These are phyloP conservation scores for Hypocrella siamensis DNA, from an alignment of 2,329 filamentous ascomycete species.

Conservation along the genomic window DNA sequence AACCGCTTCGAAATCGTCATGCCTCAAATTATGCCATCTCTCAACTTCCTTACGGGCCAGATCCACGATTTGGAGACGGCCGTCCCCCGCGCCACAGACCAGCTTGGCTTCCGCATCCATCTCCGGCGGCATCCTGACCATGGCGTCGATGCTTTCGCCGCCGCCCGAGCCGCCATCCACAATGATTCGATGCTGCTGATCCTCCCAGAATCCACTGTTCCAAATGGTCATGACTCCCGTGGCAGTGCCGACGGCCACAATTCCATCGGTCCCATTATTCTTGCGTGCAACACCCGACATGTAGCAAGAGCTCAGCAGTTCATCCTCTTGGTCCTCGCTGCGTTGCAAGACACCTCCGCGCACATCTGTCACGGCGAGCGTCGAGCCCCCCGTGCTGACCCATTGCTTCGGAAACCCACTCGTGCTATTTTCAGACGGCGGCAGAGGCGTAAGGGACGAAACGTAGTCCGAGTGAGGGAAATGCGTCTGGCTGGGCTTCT, in stretches of 20 bases:
- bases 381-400: conserved; percentile 84
- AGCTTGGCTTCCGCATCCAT: conserved; percentile 58
- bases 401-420: conserved; percentile 89
- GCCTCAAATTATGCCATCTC: conserved; percentile 41
- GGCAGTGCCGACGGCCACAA: conserved; percentile 60
- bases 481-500: conserved; percentile 62
- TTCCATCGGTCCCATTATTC: conserved; percentile 49
- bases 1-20: conserved; percentile 81
- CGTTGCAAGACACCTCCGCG: conserved; percentile 72
- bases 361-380: conserved; percentile 77
- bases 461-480: conserved; percentile 88
- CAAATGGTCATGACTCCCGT: conserved; percentile 79
- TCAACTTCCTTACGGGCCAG: conserved; percentile 61
- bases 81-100: conserved; percentile 69
- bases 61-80: conserved; percentile 61
- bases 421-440: conserved; percentile 64
- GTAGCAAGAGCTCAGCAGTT: conserved; percentile 68
- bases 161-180: conserved; percentile 48
- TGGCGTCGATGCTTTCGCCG: conserved; percentile 68
- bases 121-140: conserved; percentile 55
- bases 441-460: conserved; percentile 72
- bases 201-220: conserved; percentile 91
- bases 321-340: conserved; percentile 90
- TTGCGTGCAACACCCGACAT: conserved; percentile 62
- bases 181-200: conserved; percentile 78